phyloP scores from a whole-genome alignment of 169 alveolate species.

The Besnoitia besnoiti region DNA sequence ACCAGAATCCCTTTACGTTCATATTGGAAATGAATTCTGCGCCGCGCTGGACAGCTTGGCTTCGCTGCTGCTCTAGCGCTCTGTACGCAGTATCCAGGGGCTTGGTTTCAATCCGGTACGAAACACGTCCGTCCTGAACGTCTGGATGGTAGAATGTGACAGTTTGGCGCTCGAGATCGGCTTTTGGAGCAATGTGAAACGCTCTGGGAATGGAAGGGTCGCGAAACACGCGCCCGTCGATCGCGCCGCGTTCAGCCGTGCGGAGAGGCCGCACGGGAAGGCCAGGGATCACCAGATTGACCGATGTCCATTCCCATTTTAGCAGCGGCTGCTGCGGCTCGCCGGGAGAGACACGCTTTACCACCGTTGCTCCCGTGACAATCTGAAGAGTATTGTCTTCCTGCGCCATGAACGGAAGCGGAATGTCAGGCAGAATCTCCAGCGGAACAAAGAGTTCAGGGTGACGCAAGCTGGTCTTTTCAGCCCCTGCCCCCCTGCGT shows the following conservation, averaged over 20 bases:
- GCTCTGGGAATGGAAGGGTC: neutral
- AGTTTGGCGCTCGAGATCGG: neutral
- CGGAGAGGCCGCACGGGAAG: neutral
- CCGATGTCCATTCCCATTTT: neutral
- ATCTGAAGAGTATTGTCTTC: neutral
- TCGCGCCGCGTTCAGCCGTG: neutral
- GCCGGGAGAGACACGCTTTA: neutral
- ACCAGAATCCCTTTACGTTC: neutral
- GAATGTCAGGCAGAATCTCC: neutral
- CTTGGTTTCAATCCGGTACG: neutral
- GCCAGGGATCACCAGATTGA: neutral
- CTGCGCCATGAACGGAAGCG: neutral
- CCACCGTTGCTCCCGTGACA: neutral
- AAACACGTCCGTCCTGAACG: neutral
- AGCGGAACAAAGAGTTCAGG: neutral
- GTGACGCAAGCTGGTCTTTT: neutral
- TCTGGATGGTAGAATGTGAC: neutral
- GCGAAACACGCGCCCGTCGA: neutral
- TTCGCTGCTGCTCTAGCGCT: neutral
- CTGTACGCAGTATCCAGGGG: neutral
- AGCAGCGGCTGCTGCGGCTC: neutral
- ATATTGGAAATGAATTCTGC: neutral
- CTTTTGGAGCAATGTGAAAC: neutral
- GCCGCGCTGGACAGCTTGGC: neutral
- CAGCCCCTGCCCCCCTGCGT: neutral